A percentile compares a stretch with the other conserved stretches of the same genome.
Conservation (phyloP, 139 green algal genomes). For the Chloropicon primus region DNA sequence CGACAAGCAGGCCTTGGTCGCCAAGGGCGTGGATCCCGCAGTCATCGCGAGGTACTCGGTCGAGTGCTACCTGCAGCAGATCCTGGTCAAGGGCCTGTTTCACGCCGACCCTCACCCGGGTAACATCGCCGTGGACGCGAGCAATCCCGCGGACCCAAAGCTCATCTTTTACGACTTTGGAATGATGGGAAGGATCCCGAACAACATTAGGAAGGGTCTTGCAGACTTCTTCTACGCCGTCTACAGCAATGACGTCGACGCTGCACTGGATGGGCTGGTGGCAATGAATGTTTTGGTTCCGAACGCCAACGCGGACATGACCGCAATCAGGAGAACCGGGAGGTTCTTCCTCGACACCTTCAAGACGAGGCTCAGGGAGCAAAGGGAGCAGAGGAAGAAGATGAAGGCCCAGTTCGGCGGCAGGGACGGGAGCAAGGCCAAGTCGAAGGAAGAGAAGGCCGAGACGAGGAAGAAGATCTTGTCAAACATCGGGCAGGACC, state of each 20-base stretch:
- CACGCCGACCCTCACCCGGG: conserved; percentile 87
- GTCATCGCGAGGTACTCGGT: conserved; percentile 63
- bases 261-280: conserved; percentile 62
- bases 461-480: conserved; percentile 15
- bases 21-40: conserved; percentile 69
- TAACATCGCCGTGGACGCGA: conserved; percentile 87
- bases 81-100: conserved; percentile 80
- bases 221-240: conserved; percentile 95
- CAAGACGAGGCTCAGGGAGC: conserved; percentile 29
- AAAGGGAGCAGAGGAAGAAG: conserved; percentile 50
- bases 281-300: conserved; percentile 85
- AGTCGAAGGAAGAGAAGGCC: conserved; percentile 23
- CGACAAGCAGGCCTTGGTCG: conserved; percentile 53
- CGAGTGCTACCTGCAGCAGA: conserved; percentile 92
- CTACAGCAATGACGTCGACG: conserved; percentile 79
- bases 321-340: conserved; percentile 74
- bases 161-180: conserved; percentile 98
- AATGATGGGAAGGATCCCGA: conserved; percentile 56
- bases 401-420: conserved; percentile 30
- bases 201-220: conserved; percentile 57
- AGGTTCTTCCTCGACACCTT: conserved; percentile 95
- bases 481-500: conserved; percentile 80
- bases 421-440: conserved; percentile 25
- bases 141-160: conserved; percentile 32
- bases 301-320: conserved; percentile 60